Percentiles rank a stretch among this genome's conserved stretches.
Evolutionary conservation across 2,329 filamentous ascomycete species (phyloP).

Genomic region (Colletotrichum shisoi): DNA sequence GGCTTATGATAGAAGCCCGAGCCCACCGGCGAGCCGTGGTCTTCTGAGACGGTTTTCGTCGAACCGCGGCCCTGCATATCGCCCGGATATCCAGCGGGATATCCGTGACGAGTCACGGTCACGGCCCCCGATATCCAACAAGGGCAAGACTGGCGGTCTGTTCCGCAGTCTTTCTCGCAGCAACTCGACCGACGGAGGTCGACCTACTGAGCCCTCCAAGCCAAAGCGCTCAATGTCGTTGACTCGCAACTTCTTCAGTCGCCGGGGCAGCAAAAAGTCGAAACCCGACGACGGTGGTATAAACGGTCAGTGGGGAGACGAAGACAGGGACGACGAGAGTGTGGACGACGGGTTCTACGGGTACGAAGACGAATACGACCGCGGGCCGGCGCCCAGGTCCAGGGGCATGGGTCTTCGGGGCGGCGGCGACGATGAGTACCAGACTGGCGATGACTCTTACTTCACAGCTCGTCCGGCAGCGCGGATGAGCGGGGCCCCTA

Average conservation of each 20-base stretch:
- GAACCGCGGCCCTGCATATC: constrained; percentile 48
- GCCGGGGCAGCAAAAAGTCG: constrained; percentile 53
- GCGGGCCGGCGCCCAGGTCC: constrained; percentile 32
- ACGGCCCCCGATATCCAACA: constrained; percentile 59
- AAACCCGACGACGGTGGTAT: constrained; percentile 61
- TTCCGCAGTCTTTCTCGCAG: constrained; percentile 52
- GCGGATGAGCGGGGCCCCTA: constrained; percentile 30
- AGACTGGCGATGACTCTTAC: constrained; percentile 64
- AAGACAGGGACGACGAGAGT: constrained; percentile 51
- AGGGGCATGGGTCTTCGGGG: constrained; percentile 49
- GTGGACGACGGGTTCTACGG: constrained; percentile 39
- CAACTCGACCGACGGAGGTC: constrained; percentile 50
- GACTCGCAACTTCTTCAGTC: constrained; percentile 56
- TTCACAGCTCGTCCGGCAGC: constrained; percentile 57
- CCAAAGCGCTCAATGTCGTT: constrained; percentile 69
- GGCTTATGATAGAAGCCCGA: constrained; percentile 55
- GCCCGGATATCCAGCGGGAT: constrained; percentile 49
- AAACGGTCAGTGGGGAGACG: constrained; percentile 62
- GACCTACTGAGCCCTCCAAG: constrained; percentile 47
- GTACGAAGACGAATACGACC: constrained; percentile 43
- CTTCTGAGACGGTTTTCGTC: constrained; percentile 58
- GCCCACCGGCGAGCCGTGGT: constrained; percentile 50
- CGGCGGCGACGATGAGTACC: constrained; percentile 58
- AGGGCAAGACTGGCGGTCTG: constrained; percentile 42
- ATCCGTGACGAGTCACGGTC: constrained; percentile 45